Evolutionary conservation across 805 yeast genomes (phyloP).

Genomic region (Komagataella ulmi): DNA sequence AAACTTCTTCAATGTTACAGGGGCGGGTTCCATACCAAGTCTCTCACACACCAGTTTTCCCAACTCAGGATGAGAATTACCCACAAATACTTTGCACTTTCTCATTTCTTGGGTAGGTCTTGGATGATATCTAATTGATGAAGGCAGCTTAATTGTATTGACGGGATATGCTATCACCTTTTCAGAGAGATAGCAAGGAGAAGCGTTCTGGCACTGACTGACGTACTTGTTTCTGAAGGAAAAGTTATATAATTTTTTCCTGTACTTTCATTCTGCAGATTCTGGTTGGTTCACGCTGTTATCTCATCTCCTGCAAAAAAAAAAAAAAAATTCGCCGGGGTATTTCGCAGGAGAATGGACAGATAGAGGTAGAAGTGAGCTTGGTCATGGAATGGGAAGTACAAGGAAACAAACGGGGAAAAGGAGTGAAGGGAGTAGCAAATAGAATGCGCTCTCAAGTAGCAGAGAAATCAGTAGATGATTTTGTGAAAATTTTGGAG

Average conservation of each 20-base stretch:
- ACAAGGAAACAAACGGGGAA: not conserved
- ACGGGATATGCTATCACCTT: not conserved
- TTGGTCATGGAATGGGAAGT: not conserved
- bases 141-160: not conserved
- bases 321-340: not conserved
- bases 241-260: not conserved
- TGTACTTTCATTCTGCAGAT: not conserved
- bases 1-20: conserved; percentile 81
- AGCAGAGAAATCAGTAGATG: not conserved
- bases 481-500: not conserved
- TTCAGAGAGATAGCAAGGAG: not conserved
- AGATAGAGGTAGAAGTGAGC: not conserved
- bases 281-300: not conserved
- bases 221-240: not conserved
- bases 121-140: not conserved
- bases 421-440: not conserved
- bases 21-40: conserved; percentile 88
- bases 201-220: not conserved
- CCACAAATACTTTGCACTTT: conserved; percentile 93
- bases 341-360: not conserved
- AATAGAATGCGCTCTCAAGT: not conserved
- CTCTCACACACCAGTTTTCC: conserved; percentile 85
- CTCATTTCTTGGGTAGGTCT: conserved; percentile 43
- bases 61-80: conserved; percentile 91
- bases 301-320: not conserved